Conservation (phyloP, 1,284 basidiomycete species). For the Schizophyllum commune region DNA sequence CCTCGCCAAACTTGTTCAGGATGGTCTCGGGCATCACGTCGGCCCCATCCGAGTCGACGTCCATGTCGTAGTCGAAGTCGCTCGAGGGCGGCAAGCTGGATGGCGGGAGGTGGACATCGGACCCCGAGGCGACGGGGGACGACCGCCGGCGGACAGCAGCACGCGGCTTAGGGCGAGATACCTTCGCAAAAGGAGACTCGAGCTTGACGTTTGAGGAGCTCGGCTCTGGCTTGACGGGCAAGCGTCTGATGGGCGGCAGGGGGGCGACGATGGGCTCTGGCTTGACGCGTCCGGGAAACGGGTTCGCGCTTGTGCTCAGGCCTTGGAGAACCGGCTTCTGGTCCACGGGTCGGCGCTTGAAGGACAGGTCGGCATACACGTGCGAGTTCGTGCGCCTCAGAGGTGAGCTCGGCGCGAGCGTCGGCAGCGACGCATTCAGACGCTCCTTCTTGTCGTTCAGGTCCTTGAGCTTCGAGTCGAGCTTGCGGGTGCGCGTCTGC, state of each 20-base stretch:
- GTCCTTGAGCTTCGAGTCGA: slow-evolving; percentile 12
- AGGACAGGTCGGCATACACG: not conserved
- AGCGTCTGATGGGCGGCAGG: not conserved
- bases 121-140: slow-evolving; percentile 11
- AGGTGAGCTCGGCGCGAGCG: slow-evolving; percentile 9
- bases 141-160: slow-evolving; percentile 1
- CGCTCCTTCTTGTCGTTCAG: slow-evolving; percentile 19
- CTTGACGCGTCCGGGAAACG: not conserved
- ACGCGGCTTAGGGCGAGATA: not conserved
- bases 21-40: slow-evolving; percentile 10
- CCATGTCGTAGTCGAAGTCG: slow-evolving; percentile 12
- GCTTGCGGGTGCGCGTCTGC: slow-evolving; percentile 18
- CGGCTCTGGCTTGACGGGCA: not conserved
- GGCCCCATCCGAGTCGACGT: slow-evolving; percentile 7
- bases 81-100: not conserved
- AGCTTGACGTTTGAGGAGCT: too few relatives aligned
- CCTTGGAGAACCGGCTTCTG: not conserved
- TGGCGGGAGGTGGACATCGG: slow-evolving; percentile 6
- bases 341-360: not conserved
- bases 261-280: not conserved
- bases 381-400: slow-evolving; percentile 11
- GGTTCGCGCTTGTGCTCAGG: not conserved
- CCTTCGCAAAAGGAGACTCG: too few relatives aligned
- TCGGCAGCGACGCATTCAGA: slow-evolving; percentile 19
- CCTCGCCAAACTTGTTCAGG: slow-evolving; percentile 15